phyloP scores from a whole-genome alignment of 1,139 yeast species.

The Meyerozyma elateridarum region DNA sequence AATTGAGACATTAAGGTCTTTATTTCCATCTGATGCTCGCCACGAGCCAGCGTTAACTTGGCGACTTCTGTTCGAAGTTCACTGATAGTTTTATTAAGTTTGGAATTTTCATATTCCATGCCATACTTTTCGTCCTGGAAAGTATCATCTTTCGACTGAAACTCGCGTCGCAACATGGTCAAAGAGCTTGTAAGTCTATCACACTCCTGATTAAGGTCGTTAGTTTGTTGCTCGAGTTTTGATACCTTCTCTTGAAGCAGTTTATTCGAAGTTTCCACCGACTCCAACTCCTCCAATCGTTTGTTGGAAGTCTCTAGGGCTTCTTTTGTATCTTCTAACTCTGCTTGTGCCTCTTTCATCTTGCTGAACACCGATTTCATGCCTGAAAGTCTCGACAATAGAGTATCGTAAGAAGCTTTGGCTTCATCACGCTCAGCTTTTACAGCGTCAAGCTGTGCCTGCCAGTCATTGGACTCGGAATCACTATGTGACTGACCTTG shows the following conservation, averaged over 20 bases:
- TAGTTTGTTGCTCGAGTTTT: slow-evolving; percentile 47
- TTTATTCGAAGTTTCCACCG: slow-evolving; percentile 12
- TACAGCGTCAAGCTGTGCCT: slow-evolving; percentile 11
- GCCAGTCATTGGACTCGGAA: slow-evolving; percentile 5
- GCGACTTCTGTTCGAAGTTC: slow-evolving; percentile 40
- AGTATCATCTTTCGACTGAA: slow-evolving; percentile 35
- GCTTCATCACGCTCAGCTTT: slow-evolving; percentile 57
- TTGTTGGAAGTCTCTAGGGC: slow-evolving; percentile 21
- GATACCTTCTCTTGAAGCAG: slow-evolving; percentile 10
- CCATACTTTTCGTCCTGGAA: slow-evolving; percentile 46
- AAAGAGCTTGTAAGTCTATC: slow-evolving; percentile 55
- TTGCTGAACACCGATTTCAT: slow-evolving; percentile 75
- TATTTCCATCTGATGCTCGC: slow-evolving; percentile 45
- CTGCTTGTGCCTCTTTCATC: slow-evolving; percentile 72
- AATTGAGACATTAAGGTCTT: slow-evolving; percentile 38
- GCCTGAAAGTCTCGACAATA: slow-evolving; percentile 68
- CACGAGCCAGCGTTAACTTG: slow-evolving; percentile 43
- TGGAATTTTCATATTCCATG: slow-evolving; percentile 34
- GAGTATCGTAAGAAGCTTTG: slow-evolving; percentile 68
- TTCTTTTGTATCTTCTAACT: slow-evolving; percentile 56
- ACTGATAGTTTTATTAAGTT: slow-evolving; percentile 29
- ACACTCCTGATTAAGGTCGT: slow-evolving; percentile 60
- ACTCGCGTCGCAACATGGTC: slow-evolving; percentile 41
- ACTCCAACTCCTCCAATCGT: slow-evolving; percentile 25
- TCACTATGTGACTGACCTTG: too few species aligned